These are phyloP conservation scores for Euphorbia tirucalli DNA, from an alignment of 345 rosid species.

Conservation along the genomic window DNA sequence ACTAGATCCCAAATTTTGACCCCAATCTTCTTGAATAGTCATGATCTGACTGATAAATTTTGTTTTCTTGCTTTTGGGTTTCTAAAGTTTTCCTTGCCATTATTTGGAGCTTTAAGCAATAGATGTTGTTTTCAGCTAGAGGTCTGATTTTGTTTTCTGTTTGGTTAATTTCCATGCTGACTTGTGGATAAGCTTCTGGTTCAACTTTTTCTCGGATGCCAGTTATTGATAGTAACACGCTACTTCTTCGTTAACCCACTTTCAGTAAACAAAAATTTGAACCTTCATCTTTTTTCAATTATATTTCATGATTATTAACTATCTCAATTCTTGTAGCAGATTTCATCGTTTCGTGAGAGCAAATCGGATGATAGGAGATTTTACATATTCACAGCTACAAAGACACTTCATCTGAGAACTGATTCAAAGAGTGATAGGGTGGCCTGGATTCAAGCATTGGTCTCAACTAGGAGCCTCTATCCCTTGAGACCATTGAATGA, in stretches of 20 bases:
- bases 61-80: background rate
- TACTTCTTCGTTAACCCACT: too few species aligned
- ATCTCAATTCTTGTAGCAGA: conserved; percentile 47
- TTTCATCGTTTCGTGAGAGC: conserved; percentile 96
- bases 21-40: background rate
- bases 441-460: conserved; percentile 94
- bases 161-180: conserved; percentile 15
- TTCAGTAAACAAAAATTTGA: background rate
- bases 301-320: conserved; percentile 18
- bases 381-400: conserved; percentile 93
- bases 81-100: background rate
- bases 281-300: conserved; percentile 1
- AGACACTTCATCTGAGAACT: conserved; percentile 93
- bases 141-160: conserved; percentile 9
- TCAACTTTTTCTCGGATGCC: background rate
- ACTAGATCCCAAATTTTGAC: conserved; percentile 20
- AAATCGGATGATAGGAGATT: conserved; percentile 86
- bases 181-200: conserved; percentile 9
- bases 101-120: too few species aligned
- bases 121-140: conserved; percentile 1
- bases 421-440: conserved; percentile 71
- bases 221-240: background rate
- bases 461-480: conserved; percentile 58
- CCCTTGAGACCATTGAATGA: conserved; percentile 64
- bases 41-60: background rate